Percentiles rank a stretch among this genome's conserved stretches.
These are phyloP conservation scores for Carex arenaria DNA, from an alignment of 202 grass and related monocot genomes.

Conservation along the genomic window DNA sequence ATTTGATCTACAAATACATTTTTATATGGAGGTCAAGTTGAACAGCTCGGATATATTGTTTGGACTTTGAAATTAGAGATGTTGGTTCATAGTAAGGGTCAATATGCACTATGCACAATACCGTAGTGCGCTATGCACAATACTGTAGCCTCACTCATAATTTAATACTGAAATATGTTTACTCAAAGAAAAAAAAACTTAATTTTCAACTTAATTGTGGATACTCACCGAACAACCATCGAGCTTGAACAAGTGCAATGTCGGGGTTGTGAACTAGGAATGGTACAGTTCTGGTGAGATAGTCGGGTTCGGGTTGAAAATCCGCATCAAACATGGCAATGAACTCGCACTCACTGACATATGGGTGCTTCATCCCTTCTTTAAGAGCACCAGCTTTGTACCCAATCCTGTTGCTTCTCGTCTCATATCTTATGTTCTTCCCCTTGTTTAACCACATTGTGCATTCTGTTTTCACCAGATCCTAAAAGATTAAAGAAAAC, in stretches of 20 bases:
- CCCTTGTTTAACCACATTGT: slow-evolving; percentile 26
- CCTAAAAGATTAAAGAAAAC: background rate
- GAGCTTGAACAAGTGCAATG: slow-evolving; percentile 39
- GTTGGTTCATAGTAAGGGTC: no score
- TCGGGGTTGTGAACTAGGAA: slow-evolving; percentile 29
- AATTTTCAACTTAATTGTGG: no score
- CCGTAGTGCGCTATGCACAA: no score
- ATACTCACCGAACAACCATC: slow-evolving; percentile 34
- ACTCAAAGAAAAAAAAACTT: no score
- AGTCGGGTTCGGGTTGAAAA: slow-evolving; percentile 31
- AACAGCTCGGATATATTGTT: no score
- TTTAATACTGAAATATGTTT: background rate
- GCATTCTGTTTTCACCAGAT: slow-evolving; percentile 29
- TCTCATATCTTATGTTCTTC: slow-evolving; percentile 31
- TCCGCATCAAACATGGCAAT: slow-evolving; percentile 42
- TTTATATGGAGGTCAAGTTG: no score
- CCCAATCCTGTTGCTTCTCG: slow-evolving; percentile 32
- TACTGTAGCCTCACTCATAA: no score
- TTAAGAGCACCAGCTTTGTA: slow-evolving; percentile 40
- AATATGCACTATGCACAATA: no score
- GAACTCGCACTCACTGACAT: slow-evolving; percentile 22
- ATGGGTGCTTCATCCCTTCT: slow-evolving; percentile 37
- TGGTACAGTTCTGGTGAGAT: slow-evolving; percentile 24
- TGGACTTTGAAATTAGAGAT: no score
- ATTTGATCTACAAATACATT: no score